A percentile compares a stretch with the other conserved stretches of the same genome.
These are phyloP conservation scores for Erigeron philadelphicus DNA, from an alignment of 140 eudicot genomes.

Conservation along the genomic window DNA sequence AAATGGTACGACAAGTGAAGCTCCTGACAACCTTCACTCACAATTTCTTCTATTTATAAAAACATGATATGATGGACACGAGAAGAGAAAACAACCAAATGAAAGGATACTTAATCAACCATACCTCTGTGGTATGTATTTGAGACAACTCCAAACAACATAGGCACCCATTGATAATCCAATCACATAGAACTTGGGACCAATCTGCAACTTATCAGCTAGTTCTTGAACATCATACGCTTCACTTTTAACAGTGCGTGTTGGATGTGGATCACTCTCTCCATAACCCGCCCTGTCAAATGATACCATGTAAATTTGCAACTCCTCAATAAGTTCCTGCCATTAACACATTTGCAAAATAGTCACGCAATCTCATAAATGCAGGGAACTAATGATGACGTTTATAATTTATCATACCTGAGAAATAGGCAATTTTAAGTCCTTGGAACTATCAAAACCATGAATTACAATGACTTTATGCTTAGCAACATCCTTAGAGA, in stretches of 20 bases:
- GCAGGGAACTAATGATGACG: not conserved
- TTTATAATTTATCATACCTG: conserved; percentile 32
- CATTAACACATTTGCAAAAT: not conserved
- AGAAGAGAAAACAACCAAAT: not conserved
- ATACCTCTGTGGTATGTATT: conserved; percentile 67
- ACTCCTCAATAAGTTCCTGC: conserved; percentile 58
- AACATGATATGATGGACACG: not conserved
- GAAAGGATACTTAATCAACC: conserved; percentile 10
- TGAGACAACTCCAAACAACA: conserved; percentile 64
- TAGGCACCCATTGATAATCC: conserved; percentile 67
- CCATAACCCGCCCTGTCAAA: conserved; percentile 75
- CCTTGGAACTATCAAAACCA: conserved; percentile 66
- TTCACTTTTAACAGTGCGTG: conserved; percentile 57
- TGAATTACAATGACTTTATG: conserved; percentile 57
- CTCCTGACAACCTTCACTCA: conserved; percentile 59
- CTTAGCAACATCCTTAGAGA: conserved; percentile 49
- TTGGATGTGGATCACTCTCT: conserved; percentile 68
- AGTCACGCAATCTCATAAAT: conserved; percentile 2
- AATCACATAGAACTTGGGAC: conserved; percentile 50
- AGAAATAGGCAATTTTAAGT: conserved; percentile 45
- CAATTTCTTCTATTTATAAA: not conserved
- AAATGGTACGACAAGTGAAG: conserved; percentile 66
- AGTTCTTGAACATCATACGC: conserved; percentile 63
- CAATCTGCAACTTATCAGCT: conserved; percentile 53
- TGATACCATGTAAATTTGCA: conserved; percentile 42